Evolutionary conservation across 2,329 filamentous ascomycete genomes (phyloP).

Genomic region (Chaetomium globosum): DNA sequence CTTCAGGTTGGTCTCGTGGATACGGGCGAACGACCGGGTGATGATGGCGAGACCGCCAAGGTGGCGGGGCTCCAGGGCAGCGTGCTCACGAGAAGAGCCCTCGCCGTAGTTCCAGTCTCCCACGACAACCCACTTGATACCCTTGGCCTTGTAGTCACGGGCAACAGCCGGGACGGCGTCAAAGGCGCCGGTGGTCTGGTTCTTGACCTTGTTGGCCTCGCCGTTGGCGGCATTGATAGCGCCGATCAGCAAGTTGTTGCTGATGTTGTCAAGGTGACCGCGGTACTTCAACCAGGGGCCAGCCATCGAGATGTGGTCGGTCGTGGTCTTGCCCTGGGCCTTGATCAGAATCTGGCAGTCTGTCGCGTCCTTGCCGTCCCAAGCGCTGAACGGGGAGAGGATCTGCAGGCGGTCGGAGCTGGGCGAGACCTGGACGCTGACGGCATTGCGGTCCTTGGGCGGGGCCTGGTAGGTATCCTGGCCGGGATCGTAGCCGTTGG

Average conservation of each 20-base stretch:
- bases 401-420: conserved; percentile 92
- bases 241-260: conserved; percentile 99
- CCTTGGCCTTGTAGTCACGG: conserved; percentile 97
- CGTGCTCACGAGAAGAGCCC: conserved; percentile 96
- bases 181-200: conserved; percentile 79
- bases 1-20: conserved; percentile 99
- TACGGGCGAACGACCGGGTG: conserved; percentile 93
- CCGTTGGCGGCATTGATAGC: conserved; percentile 95
- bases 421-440: conserved; percentile 82
- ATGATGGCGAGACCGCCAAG: conserved; percentile 97
- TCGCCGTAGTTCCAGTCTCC: conserved; percentile 99
- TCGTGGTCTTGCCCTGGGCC: conserved; percentile 93
- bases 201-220: conserved; percentile 97
- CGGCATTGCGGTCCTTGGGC: conserved; percentile 71
- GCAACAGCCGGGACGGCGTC: conserved; percentile 90
- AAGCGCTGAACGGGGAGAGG: conserved; percentile 79
- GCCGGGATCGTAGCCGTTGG: conserved; percentile 81
- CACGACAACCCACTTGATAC: conserved; percentile 93
- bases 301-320: conserved; percentile 96
- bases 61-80: conserved; percentile 95
- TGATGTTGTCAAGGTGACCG: conserved; percentile 98
- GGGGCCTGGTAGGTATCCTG: conserved; percentile 95
- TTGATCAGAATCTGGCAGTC: conserved; percentile 95
- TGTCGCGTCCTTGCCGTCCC: conserved; percentile 87
- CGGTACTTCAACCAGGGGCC: conserved; percentile 98